Conservation (phyloP, 2,329 filamentous ascomycete species). For the Aspergillus clavatus region DNA sequence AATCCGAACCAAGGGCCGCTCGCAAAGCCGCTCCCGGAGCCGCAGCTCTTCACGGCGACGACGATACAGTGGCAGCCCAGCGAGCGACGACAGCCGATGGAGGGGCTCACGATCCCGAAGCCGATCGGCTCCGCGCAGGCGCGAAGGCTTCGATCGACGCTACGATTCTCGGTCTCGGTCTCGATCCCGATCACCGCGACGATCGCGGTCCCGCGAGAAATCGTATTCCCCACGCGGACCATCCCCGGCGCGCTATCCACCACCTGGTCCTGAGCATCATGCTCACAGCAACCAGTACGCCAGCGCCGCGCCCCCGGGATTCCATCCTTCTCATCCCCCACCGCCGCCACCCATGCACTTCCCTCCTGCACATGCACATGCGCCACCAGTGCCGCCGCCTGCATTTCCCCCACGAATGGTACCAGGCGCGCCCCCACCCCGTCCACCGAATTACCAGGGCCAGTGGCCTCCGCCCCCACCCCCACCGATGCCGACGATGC, state of each 20-base stretch:
- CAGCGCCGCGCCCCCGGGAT: conserved; percentile 4
- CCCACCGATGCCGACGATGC: conserved; percentile 18
- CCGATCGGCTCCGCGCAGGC: conserved; percentile 25
- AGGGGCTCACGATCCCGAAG: conserved; percentile 27
- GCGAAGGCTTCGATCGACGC: conserved; percentile 9
- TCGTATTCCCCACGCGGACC: conserved; percentile 32
- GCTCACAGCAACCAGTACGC: conserved; percentile 4
- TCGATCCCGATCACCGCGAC: conserved; percentile 21
- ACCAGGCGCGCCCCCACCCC: conserved; percentile 10
- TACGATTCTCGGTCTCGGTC: conserved; percentile 26
- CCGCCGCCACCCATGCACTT: conserved; percentile 10
- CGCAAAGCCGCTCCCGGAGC: conserved; percentile 36
- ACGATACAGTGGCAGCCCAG: conserved; percentile 37
- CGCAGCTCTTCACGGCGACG: conserved; percentile 42
- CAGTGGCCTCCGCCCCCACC: conserved; percentile 18
- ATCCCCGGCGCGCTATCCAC: conserved; percentile 16
- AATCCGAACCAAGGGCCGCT: conserved; percentile 22
- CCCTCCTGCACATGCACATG: neutral
- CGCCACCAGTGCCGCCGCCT: neutral
- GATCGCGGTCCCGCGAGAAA: conserved; percentile 24
- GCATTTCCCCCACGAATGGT: conserved; percentile 1
- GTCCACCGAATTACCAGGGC: conserved; percentile 18
- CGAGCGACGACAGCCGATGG: conserved; percentile 27
- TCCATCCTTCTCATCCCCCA: conserved; percentile 20
- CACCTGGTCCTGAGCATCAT: neutral